Evolutionary conservation across 2,329 filamentous ascomycete species (phyloP), one percentile per base, ranked within the genome.

Genomic region (Sphaceloma murrayae): DNA sequence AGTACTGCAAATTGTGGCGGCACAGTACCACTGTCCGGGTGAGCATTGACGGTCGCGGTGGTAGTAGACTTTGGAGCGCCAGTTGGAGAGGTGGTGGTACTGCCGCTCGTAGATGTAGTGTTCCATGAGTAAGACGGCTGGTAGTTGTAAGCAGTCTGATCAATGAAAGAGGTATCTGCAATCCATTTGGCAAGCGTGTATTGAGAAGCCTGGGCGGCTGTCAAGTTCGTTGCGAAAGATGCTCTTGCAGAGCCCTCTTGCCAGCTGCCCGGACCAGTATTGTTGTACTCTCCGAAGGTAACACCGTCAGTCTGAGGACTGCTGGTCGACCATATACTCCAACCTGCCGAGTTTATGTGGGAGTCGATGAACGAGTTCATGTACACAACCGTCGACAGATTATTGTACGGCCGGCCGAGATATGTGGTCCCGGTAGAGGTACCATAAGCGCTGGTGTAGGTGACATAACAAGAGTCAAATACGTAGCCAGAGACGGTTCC

Each of bases 311-410:
- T 77, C 32, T 68, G 64, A 9, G 64, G 55, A 32, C 68, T 62
- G 4, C 61, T 63, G 1, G 53, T 61, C 45, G 66, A 67, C 77
- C 77, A 80, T 24, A 63, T 54, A 2, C 53, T 58, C 76, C 78
- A 80, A 0, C 77, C 77, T 0, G 69, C 68, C 2, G 64, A 48
- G 53, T 78, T 77, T 53, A 81, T 69, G 18, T 79, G 72, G 14
- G 61, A 59, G 11, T 65, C 66, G 56, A 81, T 60, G 32, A 55
- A 57, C 0, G 69, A 72, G 48, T 67, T 63, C 56, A 73, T 70
- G 57, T 73, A 67, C 16, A 67, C 61, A 7, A 72, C 69, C 9
- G 65, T 60, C 3, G 69, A 62, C 49, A 67, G 72, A 48, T 65
- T 59, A 34, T 63, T 58, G 66, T 70, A 74, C 17, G 71, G 72